A percentile compares a stretch with the other conserved stretches of the same genome.
These are phyloP conservation scores for Fusarium nurragi DNA, from an alignment of 2,329 filamentous ascomycete genomes.

Conservation along the genomic window DNA sequence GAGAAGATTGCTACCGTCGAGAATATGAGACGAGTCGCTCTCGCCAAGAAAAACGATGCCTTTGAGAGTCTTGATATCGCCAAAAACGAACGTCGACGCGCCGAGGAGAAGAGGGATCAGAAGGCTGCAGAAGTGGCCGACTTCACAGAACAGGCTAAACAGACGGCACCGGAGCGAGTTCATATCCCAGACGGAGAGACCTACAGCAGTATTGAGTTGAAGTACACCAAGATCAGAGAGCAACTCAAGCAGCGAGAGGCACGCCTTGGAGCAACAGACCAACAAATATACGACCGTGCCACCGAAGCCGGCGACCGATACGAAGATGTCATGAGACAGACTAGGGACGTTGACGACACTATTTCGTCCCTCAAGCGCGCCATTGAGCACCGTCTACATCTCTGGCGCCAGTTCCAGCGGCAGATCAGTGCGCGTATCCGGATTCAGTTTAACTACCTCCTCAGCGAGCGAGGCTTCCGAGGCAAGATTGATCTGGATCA, in stretches of 20 bases:
- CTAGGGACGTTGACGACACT: constrained; percentile 53
- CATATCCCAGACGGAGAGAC: constrained; percentile 73
- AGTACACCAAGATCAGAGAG: constrained; percentile 63
- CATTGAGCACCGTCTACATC: constrained; percentile 73
- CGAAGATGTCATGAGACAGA: constrained; percentile 55
- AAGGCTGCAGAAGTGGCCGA: constrained; percentile 60
- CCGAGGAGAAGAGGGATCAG: constrained; percentile 59
- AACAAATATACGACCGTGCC: constrained; percentile 67
- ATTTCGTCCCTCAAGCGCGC: constrained; percentile 63
- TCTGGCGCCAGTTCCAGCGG: constrained; percentile 84
- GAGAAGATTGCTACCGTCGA: constrained; percentile 60
- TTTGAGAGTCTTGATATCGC: constrained; percentile 61
- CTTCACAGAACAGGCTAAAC: constrained; percentile 64
- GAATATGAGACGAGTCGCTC: constrained; percentile 60
- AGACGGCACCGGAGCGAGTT: constrained; percentile 65
- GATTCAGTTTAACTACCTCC: constrained; percentile 85
- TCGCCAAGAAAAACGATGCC: constrained; percentile 71
- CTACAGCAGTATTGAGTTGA: constrained; percentile 61
- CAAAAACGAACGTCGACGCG: constrained; percentile 55
- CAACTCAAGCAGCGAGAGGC: constrained; percentile 68
- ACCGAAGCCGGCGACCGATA: constrained; percentile 54
- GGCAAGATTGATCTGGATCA: constrained; percentile 85
- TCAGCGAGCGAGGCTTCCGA: constrained; percentile 89
- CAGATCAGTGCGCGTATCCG: constrained; percentile 87
- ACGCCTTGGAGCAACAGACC: constrained; percentile 69